Evolutionary conservation across 2,329 filamentous ascomycete species (phyloP).

Genomic region (Drechslerella stenobrocha): DNA sequence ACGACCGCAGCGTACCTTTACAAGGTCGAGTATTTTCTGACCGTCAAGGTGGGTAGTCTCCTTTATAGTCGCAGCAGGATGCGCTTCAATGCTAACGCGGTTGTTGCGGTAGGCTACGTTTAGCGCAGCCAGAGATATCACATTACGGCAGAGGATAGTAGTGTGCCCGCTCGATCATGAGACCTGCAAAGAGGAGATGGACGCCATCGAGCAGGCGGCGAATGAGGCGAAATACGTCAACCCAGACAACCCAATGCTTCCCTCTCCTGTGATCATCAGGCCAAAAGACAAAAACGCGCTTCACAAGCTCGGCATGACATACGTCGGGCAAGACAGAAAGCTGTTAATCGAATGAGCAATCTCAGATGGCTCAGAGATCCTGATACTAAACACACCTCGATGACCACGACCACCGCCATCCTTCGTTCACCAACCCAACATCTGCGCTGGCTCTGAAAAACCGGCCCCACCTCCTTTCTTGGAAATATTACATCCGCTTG

Average conservation of each 20-base stretch:
- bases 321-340: conserved; percentile 66
- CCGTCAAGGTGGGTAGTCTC: conserved; percentile 75
- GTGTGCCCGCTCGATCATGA: conserved; percentile 95
- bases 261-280: conserved; percentile 77
- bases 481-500: not conserved
- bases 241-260: conserved; percentile 88
- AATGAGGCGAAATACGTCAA: conserved; percentile 88
- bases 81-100: not conserved
- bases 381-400: not conserved
- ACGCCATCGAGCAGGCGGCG: conserved; percentile 92
- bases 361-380: not conserved
- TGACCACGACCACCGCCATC: not conserved
- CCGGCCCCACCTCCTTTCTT: not conserved
- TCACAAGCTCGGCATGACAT: conserved; percentile 64
- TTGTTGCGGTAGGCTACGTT: conserved; percentile 61
- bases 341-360: conserved; percentile 66
- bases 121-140: conserved; percentile 68
- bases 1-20: conserved; percentile 92
- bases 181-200: conserved; percentile 97
- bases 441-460: not conserved
- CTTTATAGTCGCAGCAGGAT: conserved; percentile 14
- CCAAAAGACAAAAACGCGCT: conserved; percentile 71
- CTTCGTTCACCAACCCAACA: not conserved
- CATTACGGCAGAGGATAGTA: conserved; percentile 86
- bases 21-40: conserved; percentile 89